Percentiles rank a stretch among this genome's conserved stretches.
These are phyloP conservation scores for Pseudogymnoascus sp. DNA, from an alignment of 2,329 filamentous ascomycete genomes.

Conservation along the genomic window DNA sequence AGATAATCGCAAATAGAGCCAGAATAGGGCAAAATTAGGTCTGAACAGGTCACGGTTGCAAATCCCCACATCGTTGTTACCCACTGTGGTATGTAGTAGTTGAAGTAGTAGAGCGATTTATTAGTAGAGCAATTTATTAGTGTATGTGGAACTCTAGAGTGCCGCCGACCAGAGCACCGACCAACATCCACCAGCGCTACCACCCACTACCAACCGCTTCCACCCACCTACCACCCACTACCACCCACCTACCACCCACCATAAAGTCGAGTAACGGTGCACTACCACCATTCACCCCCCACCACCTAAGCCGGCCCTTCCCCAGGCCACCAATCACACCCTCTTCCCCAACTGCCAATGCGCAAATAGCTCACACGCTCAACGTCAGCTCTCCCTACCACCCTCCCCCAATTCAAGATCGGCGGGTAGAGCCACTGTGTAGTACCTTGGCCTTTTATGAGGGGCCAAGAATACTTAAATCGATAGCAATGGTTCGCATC, in stretches of 20 bases:
- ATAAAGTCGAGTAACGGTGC: neutral
- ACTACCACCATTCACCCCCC: neutral
- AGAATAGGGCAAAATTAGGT: neutral
- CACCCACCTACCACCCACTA: neutral
- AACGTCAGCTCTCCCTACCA: conserved; percentile 5
- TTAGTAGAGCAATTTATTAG: neutral
- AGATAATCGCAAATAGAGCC: neutral
- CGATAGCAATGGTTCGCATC: conserved; percentile 42
- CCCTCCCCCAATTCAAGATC: neutral
- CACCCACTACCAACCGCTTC: neutral
- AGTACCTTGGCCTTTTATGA: conserved; percentile 6
- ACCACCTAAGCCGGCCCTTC: conserved; percentile 1
- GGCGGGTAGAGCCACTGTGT: conserved; percentile 5
- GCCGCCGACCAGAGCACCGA: neutral
- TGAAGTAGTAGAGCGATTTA: neutral
- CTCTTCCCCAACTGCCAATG: neutral
- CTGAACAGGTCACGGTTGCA: neutral
- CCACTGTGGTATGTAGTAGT: neutral
- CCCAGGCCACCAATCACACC: conserved; percentile 2
- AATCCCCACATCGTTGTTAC: neutral
- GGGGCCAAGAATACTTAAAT: conserved; percentile 6
- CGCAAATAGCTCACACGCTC: conserved; percentile 3
- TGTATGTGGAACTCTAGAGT: conserved; percentile 1
- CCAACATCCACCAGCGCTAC: neutral
- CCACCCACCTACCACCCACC: neutral